phyloP scores from a whole-genome alignment of 441 rosid species.

The Iberis amara region DNA sequence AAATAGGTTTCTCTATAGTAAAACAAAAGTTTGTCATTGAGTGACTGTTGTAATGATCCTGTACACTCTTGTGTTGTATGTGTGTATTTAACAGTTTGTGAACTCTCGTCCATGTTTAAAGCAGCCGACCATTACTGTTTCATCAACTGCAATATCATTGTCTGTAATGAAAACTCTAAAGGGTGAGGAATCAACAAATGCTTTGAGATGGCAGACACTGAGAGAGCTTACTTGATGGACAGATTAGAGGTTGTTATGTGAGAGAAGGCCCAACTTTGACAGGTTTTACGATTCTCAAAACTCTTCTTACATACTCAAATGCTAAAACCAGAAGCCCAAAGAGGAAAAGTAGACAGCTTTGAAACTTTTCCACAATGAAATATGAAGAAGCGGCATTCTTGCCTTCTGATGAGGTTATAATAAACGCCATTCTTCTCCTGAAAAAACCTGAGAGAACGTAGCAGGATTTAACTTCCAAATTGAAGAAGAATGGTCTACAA shows the following conservation, averaged over 20 bases:
- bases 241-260: slow-evolving; percentile 31
- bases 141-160: slow-evolving; percentile 8
- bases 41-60: slow-evolving; percentile 11
- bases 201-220: neutral
- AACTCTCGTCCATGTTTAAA: slow-evolving; percentile 2
- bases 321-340: slow-evolving; percentile 48
- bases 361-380: slow-evolving; percentile 38
- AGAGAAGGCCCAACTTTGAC: slow-evolving; percentile 50
- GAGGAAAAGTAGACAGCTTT: slow-evolving; percentile 42
- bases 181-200: neutral
- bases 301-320: slow-evolving; percentile 47
- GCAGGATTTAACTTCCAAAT: neutral
- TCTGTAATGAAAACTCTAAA: neutral
- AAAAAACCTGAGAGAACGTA: slow-evolving; percentile 35
- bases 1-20: neutral
- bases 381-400: slow-evolving; percentile 22
- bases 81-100: slow-evolving; percentile 10
- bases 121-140: neutral
- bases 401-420: slow-evolving; percentile 31
- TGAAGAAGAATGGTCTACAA: neutral
- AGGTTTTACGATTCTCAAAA: slow-evolving; percentile 42
- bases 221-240: slow-evolving; percentile 34
- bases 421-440: slow-evolving; percentile 28
- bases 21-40: neutral
- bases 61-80: neutral